Base-by-base conservation (phyloP, 2,329 filamentous ascomycete species). In the Beauveria brongniartii region DNA sequence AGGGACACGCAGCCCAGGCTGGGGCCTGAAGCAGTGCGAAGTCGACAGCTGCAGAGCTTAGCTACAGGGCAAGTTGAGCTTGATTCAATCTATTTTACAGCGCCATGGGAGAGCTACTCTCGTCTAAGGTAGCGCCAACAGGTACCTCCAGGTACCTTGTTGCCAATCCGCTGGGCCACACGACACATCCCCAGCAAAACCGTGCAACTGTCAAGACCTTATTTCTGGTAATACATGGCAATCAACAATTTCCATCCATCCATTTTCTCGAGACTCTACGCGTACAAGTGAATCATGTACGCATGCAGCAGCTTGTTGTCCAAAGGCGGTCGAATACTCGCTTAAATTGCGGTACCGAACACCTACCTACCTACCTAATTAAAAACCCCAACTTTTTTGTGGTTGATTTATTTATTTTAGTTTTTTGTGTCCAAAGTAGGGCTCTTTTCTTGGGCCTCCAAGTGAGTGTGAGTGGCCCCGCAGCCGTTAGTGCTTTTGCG, bases 371-470 rank as follows among this genome's bases (percentile, higher is more conserved):
- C 34, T 14, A 37, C 10, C 9, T 47, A 50, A 10, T 12, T 14
- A 14, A 20, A 20, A 51, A 59, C 26, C 26, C 48, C 37, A 12
- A 34, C 46, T 46, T 59, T 59, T 53, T 60, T 46, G 28, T 41
- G 24, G 5, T 51, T 44, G 24, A 55, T 53, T 53, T 51, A 37
- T 48, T 28, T 26, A 22, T 30, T 22, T 40, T 47, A 16, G 26
- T 40, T 60, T 60, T 60, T 60, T 60, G 58, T 60, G 58, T 60
- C 58, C 61, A 18, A 53, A 54, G 47, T 58, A 58, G 61, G 47
- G 61, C 61, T 57, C 61, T 20, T n/a, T 46, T n/a, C 30, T 46
- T 10, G 20, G 34, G 12, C 26, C 37, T 43, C 47, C 12, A n/a
- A 16, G 26, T 30, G 3, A 37, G 41, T 55, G 53, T 55, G 53